phyloP scores from a whole-genome alignment of 2,329 filamentous ascomycete species.

The Stagonosporopsis tanaceti region DNA sequence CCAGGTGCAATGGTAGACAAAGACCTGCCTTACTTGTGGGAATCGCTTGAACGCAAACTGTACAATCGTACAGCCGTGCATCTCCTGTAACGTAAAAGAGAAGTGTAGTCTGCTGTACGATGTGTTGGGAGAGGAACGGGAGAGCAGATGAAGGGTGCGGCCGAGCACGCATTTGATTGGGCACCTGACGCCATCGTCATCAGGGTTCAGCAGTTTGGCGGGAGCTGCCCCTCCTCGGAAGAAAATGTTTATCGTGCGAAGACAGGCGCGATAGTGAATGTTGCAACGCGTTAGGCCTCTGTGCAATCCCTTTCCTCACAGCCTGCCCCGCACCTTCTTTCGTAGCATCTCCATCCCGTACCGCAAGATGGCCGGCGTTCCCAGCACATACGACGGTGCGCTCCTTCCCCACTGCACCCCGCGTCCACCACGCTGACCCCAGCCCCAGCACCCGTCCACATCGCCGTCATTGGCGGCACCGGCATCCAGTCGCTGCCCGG shows the following conservation, averaged over 20 bases:
- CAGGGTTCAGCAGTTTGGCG: conserved; percentile 30
- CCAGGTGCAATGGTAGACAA: no score
- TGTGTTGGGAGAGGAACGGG: background rate
- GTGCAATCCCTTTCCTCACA: background rate
- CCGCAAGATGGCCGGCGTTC: conserved; percentile 46
- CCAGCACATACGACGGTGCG: conserved; percentile 44
- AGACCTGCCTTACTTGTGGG: no score
- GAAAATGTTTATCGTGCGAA: conserved; percentile 28
- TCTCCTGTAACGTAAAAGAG: no score
- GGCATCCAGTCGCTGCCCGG: conserved; percentile 86
- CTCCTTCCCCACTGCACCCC: conserved; percentile 1
- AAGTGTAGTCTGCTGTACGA: no score
- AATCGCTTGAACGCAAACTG: no score
- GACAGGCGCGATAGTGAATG: conserved; percentile 28
- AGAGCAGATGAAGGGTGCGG: background rate
- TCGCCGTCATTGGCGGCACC: conserved; percentile 72
- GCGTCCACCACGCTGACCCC: conserved; percentile 18
- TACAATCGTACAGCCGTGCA: no score
- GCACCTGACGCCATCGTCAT: conserved; percentile 31
- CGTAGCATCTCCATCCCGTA: conserved; percentile 35
- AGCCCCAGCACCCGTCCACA: conserved; percentile 55
- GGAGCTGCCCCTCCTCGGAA: conserved; percentile 29
- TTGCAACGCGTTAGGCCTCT: conserved; percentile 21
- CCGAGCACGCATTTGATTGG: conserved; percentile 21
- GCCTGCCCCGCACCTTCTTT: background rate